Percentiles rank a stretch among this genome's conserved stretches.
Conservation (phyloP, 169 alveolate species). For the Sarcocystis neurona region DNA sequence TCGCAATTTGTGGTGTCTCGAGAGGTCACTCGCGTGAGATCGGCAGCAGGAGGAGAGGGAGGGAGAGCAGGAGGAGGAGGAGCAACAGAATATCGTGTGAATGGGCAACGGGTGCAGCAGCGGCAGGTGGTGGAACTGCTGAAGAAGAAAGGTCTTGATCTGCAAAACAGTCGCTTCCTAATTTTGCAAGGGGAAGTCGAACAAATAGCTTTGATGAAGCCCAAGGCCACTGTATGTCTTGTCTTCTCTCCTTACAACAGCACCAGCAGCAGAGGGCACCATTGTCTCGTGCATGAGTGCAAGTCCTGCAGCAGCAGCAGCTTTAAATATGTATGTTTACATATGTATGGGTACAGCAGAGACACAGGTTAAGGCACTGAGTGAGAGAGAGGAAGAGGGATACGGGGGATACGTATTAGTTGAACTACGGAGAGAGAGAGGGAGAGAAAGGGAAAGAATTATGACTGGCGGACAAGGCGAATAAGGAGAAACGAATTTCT, state of each 20-base stretch:
- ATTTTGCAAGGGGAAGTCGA: slow-evolving; percentile 97
- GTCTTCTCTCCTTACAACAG: too few species aligned
- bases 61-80: not conserved
- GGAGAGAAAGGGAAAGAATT: not conserved
- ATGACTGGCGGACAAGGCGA: too few species aligned
- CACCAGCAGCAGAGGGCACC: too few species aligned
- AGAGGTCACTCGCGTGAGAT: slow-evolving; percentile 27
- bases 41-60: not conserved
- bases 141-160: slow-evolving; percentile 91
- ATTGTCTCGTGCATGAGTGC: too few species aligned
- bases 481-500: too few species aligned
- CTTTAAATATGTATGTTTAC: too few species aligned
- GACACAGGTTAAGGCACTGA: not conserved
- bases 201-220: slow-evolving; percentile 96
- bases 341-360: not conserved
- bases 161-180: slow-evolving; percentile 92
- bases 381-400: not conserved
- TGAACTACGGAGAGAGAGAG: not conserved
- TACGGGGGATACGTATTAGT: not conserved
- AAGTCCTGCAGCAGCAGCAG: too few species aligned
- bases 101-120: slow-evolving; percentile 23
- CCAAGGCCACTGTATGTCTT: slow-evolving; percentile 82
- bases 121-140: slow-evolving; percentile 84
- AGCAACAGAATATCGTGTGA: slow-evolving; percentile 27
- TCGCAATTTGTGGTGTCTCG: slow-evolving; percentile 48